Base-by-base conservation (phyloP, 257 asterid species). In the Solanum pinnatisectum region DNA sequence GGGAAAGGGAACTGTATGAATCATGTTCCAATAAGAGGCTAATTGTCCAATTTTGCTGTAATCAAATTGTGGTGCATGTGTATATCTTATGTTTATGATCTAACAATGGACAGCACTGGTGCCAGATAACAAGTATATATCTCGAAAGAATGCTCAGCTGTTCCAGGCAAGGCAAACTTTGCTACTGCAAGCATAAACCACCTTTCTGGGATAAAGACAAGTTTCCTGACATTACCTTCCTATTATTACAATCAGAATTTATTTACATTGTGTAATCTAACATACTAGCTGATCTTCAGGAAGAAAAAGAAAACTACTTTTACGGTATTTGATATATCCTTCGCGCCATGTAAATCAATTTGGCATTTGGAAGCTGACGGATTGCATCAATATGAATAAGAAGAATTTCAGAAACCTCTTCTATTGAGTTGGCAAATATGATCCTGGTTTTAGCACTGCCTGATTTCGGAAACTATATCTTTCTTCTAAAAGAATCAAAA, bases 401-500 rank as follows among this genome's bases (percentile, higher is more conserved):
- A 27, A 79, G 67, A 27, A 14, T 46, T 79, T 16, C 67, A 44
- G 67, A 44, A 27, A 46, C 42, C 67, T 27, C 85, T 27, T 79
- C 27, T 79, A 27, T 46, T 46, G 68, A 39, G 85, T 32, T 44
- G 65, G 18, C 85, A 30, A 46, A 44, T 23, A 81, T 14, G 68
- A 46, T 27, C 68, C 85, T 46, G 68, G 37, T 6, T 56, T 8
- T 42, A 78, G 25, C 14, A 78, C 65, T 42, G 84, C 36, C 63
- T 42, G 37, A 78, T 42, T 25, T 79, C 15, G 14, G 56, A 67
- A 67, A 87, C 77, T 16, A 12, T 63, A 33, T 40, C 74, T 67
- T 36, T 44, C n/a, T 32, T 39, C 49, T 12, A 59, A 60, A 27
- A 35, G 15, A 36, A 70, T 94, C 93, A 93, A 82, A 94, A 93